phyloP scores from a whole-genome alignment of 202 grass and related monocot species.

The Setaria italica region DNA sequence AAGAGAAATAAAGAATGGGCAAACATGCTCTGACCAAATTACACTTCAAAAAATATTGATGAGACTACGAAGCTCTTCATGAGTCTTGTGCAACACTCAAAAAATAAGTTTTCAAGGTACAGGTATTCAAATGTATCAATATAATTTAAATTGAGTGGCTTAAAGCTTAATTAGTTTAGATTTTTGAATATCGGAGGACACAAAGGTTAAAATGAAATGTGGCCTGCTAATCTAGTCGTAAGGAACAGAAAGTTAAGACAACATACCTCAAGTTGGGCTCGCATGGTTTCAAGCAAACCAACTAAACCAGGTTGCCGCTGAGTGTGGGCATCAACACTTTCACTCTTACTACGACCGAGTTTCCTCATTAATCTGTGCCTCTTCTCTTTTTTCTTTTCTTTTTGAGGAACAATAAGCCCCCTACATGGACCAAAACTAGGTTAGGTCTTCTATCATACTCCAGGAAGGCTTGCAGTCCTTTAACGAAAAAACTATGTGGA shows the following conservation, averaged over 20 bases:
- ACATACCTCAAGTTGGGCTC: constrained; percentile 92
- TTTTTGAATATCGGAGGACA: constrained; percentile 24
- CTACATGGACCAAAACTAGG: constrained; percentile 52
- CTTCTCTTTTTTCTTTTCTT: constrained; percentile 98
- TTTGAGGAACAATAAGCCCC: constrained; percentile 90
- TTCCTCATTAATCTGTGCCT: constrained; percentile 87
- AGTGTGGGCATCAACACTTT: constrained; percentile 58
- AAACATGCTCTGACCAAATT: constrained; percentile 3
- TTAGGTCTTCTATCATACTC: constrained; percentile 30
- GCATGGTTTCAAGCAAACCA: constrained; percentile 90
- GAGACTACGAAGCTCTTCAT: neutral
- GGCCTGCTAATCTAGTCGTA: constrained; percentile 22
- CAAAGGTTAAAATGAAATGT: neutral
- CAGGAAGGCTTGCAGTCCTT: neutral
- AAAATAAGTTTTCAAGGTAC: constrained; percentile 36
- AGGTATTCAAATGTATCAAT: constrained; percentile 22
- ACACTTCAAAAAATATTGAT: neutral
- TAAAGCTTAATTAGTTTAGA: constrained; percentile 23
- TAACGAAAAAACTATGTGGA: neutral
- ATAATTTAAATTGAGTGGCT: constrained; percentile 15
- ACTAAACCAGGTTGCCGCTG: constrained; percentile 84
- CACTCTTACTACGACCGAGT: constrained; percentile 90
- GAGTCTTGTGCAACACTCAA: neutral
- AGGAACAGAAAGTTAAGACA: constrained; percentile 41
- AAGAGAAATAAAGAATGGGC: neutral